Conservation (phyloP, 2,329 filamentous ascomycete genomes). For the Phialocephala sp. region DNA sequence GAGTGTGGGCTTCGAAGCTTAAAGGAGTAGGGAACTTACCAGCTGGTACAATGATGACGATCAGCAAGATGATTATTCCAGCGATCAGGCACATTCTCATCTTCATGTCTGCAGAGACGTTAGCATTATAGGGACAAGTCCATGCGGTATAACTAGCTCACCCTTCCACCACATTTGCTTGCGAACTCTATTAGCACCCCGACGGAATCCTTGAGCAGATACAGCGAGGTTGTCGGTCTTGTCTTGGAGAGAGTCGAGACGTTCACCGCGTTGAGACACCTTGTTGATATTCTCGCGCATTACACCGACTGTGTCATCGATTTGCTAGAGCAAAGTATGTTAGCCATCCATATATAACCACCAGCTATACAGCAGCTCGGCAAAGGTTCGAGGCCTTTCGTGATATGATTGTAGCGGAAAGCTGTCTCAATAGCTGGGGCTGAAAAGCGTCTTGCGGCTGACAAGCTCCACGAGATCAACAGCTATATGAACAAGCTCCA, state of each 20-base stretch:
- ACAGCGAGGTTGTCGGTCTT: constrained; percentile 94
- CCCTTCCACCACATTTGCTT: constrained; percentile 99
- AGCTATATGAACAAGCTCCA: neutral
- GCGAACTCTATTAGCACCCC: constrained; percentile 93
- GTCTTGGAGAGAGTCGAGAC: constrained; percentile 85
- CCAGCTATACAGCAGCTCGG: neutral
- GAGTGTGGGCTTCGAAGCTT: constrained; percentile 32
- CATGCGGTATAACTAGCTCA: constrained; percentile 5
- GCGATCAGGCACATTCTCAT: constrained; percentile 97
- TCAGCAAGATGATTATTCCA: constrained; percentile 87
- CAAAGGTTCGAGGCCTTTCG: neutral
- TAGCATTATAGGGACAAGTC: constrained; percentile 16
- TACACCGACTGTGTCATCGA: constrained; percentile 91
- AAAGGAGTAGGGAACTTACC: constrained; percentile 61
- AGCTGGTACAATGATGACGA: constrained; percentile 92
- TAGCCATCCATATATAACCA: constrained; percentile 25
- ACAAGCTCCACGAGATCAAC: neutral
- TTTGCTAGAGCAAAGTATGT: constrained; percentile 70
- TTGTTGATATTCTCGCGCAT: constrained; percentile 99
- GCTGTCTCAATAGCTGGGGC: neutral
- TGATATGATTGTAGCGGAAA: neutral
- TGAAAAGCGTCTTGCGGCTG: neutral
- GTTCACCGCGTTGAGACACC: constrained; percentile 89
- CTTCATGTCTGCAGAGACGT: constrained; percentile 77
- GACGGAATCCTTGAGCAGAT: constrained; percentile 93